Percentiles rank a stretch among this genome's conserved stretches.
These are phyloP conservation scores for Bryoglossum gracile DNA, from an alignment of 495 filamentous ascomycete species.

Conservation along the genomic window DNA sequence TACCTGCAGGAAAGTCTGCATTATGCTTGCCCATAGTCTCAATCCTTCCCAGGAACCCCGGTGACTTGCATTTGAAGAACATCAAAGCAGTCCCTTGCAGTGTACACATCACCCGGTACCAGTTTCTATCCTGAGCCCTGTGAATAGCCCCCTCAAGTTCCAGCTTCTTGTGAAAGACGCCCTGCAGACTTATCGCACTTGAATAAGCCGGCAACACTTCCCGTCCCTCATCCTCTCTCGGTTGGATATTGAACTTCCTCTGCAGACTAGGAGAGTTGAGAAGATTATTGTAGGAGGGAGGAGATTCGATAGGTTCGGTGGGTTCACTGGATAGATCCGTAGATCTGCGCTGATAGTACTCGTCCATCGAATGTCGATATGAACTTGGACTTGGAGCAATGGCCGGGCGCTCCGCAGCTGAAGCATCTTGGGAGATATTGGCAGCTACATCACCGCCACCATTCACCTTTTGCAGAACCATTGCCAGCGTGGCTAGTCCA, in stretches of 20 bases:
- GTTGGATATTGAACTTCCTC: constrained; percentile 30
- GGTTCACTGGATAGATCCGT: neutral
- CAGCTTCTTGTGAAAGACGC: constrained; percentile 47
- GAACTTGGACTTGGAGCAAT: neutral
- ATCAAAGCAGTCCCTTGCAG: constrained; percentile 53
- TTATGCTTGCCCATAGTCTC: constrained; percentile 28
- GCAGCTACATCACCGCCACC: constrained; percentile 12
- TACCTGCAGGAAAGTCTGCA: constrained; percentile 37
- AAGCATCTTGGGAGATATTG: neutral
- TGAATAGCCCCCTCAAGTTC: constrained; percentile 52
- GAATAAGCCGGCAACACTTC: constrained; percentile 48
- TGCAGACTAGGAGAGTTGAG: constrained; percentile 20
- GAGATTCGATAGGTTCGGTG: neutral
- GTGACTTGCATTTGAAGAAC: constrained; percentile 46
- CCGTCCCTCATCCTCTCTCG: constrained; percentile 34
- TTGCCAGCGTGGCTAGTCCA: constrained; percentile 11
- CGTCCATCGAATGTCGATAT: constrained; percentile 13
- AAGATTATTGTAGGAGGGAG: constrained; percentile 25
- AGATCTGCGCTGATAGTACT: constrained; percentile 7
- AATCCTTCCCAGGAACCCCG: constrained; percentile 31
- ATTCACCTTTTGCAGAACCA: neutral
- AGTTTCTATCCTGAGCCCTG: constrained; percentile 42
- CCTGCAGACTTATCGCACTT: constrained; percentile 45
- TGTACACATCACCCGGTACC: constrained; percentile 49
- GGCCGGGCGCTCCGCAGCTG: neutral